phyloP scores from a whole-genome alignment of 2,329 filamentous ascomycete species.

The Xylaria sp. region DNA sequence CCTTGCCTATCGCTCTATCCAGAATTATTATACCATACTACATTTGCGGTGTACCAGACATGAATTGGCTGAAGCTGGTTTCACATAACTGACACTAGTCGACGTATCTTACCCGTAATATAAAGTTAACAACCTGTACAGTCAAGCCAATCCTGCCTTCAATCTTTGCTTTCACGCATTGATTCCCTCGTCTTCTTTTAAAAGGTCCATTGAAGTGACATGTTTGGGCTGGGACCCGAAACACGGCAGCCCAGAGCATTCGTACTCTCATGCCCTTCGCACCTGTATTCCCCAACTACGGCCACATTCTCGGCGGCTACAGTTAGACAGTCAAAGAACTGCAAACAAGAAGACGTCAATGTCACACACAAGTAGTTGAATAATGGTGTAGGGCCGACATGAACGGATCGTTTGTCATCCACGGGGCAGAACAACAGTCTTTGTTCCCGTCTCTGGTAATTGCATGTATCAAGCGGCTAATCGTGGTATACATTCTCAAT shows the following conservation, averaged over 20 bases:
- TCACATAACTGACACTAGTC: not conserved
- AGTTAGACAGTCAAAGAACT: conserved; percentile 7
- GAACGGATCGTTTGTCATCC: conserved; percentile 5
- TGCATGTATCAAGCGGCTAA: conserved; percentile 7
- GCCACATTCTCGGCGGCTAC: conserved; percentile 37
- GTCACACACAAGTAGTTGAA: conserved; percentile 22
- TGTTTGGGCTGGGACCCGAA: conserved; percentile 20
- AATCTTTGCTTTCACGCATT: conserved; percentile 9
- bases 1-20: not conserved
- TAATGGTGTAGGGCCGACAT: conserved; percentile 17
- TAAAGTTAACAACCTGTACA: conserved; percentile 11
- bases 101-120: conserved; percentile 12
- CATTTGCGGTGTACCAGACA: not conserved
- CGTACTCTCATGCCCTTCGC: not conserved
- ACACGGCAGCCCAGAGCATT: conserved; percentile 25
- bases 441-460: not conserved
- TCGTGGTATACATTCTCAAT: conserved; percentile 17
- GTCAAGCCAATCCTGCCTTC: not conserved
- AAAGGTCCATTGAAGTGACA: conserved; percentile 11
- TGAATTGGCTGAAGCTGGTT: not conserved
- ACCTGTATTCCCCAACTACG: conserved; percentile 25
- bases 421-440: conserved; percentile 4
- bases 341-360: conserved; percentile 14
- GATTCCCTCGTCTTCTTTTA: conserved; percentile 1
- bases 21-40: not conserved